phyloP scores from a whole-genome alignment of 176 grass and related monocot genomes.

The Sorghum bicolor region DNA sequence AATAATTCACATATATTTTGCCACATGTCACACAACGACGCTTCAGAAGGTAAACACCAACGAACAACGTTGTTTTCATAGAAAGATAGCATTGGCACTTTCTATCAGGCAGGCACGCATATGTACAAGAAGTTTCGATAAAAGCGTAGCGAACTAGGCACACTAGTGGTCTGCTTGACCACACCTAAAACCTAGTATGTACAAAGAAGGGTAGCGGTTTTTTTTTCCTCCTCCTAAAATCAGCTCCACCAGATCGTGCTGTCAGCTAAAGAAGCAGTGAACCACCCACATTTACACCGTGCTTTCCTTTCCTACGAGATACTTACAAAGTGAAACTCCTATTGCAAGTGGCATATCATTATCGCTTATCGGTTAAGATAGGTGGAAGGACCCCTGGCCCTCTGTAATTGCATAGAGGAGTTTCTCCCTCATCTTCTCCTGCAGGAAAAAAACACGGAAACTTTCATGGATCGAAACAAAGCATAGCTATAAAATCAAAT shows the following conservation, averaged over 20 bases:
- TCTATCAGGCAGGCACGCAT: constrained; percentile 20
- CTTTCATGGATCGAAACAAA: neutral
- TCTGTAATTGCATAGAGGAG: constrained; percentile 69
- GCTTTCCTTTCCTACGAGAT: constrained; percentile 35
- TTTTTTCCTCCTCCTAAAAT: constrained; percentile 18
- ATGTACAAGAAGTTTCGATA: constrained; percentile 28
- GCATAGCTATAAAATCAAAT: neutral
- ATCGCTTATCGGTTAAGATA: constrained; percentile 43
- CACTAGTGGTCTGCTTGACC: constrained; percentile 4
- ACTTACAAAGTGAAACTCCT: constrained; percentile 37
- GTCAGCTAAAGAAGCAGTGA: constrained; percentile 17
- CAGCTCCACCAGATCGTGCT: constrained; percentile 32
- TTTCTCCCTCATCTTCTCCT: constrained; percentile 72
- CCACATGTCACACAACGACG: neutral
- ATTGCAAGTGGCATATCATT: neutral
- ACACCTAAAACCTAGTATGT: constrained; percentile 36
- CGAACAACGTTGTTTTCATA: neutral
- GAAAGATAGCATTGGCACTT: neutral
- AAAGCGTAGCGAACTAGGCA: constrained; percentile 9
- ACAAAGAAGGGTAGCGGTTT: constrained; percentile 23
- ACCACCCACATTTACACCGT: constrained; percentile 33
- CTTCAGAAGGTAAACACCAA: neutral
- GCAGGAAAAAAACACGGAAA: constrained; percentile 18
- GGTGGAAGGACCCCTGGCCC: constrained; percentile 77
- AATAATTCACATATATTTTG: neutral